Evolutionary conservation across 2,329 filamentous ascomycete genomes (phyloP).

Genomic region (Sclerotinia subarctica): DNA sequence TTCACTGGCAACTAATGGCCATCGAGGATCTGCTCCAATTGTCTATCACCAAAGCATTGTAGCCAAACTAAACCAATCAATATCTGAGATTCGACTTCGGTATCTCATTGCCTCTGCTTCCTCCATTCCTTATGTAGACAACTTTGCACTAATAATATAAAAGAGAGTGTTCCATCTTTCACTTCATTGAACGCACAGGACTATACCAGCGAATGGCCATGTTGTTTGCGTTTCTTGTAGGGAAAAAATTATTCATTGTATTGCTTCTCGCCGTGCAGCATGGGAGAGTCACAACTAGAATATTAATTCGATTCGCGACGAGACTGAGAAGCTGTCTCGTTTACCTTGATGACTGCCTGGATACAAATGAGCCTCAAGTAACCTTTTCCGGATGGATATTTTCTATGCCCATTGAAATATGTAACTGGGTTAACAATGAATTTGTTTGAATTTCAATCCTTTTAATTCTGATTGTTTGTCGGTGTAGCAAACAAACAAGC

Average conservation of each 20-base stretch:
- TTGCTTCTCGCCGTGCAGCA: too few species aligned
- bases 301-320: too few species aligned
- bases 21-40: neutral
- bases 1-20: neutral
- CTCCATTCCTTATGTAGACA: neutral
- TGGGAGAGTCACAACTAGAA: too few species aligned
- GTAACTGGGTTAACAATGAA: too few species aligned
- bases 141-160: neutral
- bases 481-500: neutral
- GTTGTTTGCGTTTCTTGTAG: neutral
- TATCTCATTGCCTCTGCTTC: neutral
- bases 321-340: too few species aligned
- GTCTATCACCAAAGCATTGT: neutral
- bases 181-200: neutral
- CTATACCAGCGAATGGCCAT: too few species aligned
- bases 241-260: too few species aligned
- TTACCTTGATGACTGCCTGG: too few species aligned
- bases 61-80: neutral
- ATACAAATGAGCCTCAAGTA: neutral
- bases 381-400: neutral
- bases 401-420: too few species aligned
- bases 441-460: neutral
- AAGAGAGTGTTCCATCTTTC: neutral
- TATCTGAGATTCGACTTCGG: slow-evolving; percentile 2
- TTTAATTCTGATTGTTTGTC: neutral